phyloP scores from a whole-genome alignment of 805 yeast species.

The Torulaspora maleeae region DNA sequence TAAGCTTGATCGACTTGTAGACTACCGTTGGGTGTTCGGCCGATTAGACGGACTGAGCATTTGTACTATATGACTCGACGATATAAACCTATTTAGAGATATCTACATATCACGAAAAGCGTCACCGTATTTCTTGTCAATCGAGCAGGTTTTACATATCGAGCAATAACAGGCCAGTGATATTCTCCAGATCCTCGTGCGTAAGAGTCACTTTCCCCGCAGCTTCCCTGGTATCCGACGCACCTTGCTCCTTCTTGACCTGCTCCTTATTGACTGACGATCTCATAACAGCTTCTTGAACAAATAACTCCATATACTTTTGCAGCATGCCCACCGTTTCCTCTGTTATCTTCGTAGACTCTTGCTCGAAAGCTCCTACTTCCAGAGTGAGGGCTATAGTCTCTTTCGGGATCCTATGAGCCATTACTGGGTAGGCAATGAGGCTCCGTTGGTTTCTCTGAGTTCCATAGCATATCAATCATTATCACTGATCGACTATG shows the following conservation, averaged over 20 bases:
- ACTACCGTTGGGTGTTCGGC: not conserved
- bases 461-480: not conserved
- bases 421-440: not conserved
- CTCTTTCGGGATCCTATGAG: conserved; percentile 17
- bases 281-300: conserved; percentile 31
- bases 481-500: not conserved
- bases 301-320: conserved; percentile 28
- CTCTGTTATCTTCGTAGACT: conserved; percentile 22
- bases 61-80: conserved; percentile 9
- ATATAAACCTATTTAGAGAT: conserved; percentile 4
- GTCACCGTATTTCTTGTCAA: not conserved
- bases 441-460: not conserved
- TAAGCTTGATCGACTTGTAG: conserved; percentile 31
- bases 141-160: conserved; percentile 25
- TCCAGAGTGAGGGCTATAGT: conserved; percentile 27
- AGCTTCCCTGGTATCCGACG: not conserved
- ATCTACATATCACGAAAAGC: not conserved
- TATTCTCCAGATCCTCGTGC: conserved; percentile 30
- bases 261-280: conserved; percentile 27
- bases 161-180: conserved; percentile 30
- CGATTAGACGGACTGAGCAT: not conserved
- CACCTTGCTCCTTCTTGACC: not conserved
- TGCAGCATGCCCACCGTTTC: conserved; percentile 22
- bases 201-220: conserved; percentile 16
- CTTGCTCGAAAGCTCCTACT: conserved; percentile 18